Evolutionary conservation across 176 grass and related monocot genomes (phyloP).

Genomic region (Panicum miliaceum): DNA sequence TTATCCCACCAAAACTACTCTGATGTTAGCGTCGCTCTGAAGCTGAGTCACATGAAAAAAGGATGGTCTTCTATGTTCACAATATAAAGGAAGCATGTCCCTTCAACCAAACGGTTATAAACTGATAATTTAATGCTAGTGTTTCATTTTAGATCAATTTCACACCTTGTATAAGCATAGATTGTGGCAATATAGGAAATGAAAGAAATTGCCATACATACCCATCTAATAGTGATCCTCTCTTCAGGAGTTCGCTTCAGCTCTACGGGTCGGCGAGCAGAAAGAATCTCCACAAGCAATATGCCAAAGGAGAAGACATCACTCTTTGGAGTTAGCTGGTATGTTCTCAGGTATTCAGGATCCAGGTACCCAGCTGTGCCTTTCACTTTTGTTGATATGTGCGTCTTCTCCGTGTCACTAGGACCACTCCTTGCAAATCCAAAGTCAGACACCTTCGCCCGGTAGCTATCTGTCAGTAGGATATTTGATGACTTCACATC

Average conservation of each 20-base stretch:
- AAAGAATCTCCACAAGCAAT: constrained; percentile 94
- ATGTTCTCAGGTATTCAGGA: constrained; percentile 92
- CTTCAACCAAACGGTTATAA: neutral
- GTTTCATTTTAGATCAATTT: neutral
- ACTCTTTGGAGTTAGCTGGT: constrained; percentile 95
- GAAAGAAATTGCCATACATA: constrained; percentile 41
- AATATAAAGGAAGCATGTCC: neutral
- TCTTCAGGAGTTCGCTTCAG: constrained; percentile 73
- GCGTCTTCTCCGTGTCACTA: constrained; percentile 87
- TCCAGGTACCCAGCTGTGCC: constrained; percentile 97
- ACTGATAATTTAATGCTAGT: neutral
- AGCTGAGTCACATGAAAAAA: neutral
- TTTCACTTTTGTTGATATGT: constrained; percentile 99
- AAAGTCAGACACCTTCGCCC: constrained; percentile 92
- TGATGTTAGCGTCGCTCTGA: neutral
- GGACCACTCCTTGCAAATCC: constrained; percentile 93
- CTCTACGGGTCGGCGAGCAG: constrained; percentile 82
- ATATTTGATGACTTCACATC: constrained; percentile 99
- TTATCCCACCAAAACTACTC: neutral
- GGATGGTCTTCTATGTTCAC: neutral
- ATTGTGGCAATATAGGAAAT: neutral
- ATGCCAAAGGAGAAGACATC: constrained; percentile 99
- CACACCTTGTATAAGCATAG: neutral
- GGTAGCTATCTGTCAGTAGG: constrained; percentile 88
- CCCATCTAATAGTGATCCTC: constrained; percentile 98